A percentile compares a stretch with the other conserved stretches of the same genome.
Conservation (phyloP, 805 yeast genomes). For the Zygosaccharomyces pseudorouxii region DNA sequence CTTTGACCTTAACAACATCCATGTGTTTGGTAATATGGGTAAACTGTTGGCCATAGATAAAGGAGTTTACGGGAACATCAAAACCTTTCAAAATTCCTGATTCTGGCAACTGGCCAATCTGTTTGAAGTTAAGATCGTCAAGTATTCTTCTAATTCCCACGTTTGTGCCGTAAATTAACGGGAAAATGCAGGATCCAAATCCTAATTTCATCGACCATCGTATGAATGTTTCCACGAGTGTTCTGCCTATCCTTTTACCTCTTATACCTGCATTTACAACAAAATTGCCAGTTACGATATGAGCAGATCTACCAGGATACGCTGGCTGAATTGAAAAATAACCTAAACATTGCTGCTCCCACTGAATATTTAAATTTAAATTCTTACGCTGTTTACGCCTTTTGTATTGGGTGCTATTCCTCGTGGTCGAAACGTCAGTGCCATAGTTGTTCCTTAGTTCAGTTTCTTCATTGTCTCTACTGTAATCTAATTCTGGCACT, state of each 20-base stretch:
- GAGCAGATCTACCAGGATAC: slow-evolving; percentile 89
- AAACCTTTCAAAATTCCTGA: slow-evolving; percentile 86
- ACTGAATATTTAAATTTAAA: slow-evolving; percentile 46
- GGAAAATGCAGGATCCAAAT: slow-evolving; percentile 77
- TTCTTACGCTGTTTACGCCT: slow-evolving; percentile 29
- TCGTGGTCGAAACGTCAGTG: slow-evolving; percentile 21
- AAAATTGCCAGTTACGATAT: slow-evolving; percentile 85
- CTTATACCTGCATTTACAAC: slow-evolving; percentile 90
- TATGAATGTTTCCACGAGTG: slow-evolving; percentile 74
- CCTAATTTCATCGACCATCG: slow-evolving; percentile 92
- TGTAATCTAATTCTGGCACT: slow-evolving; percentile 44
- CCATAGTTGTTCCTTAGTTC: slow-evolving; percentile 21
- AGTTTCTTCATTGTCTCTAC: slow-evolving; percentile 17
- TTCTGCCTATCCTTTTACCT: slow-evolving; percentile 86
- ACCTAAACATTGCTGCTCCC: slow-evolving; percentile 93
- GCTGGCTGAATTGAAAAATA: slow-evolving; percentile 80
- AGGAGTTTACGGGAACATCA: slow-evolving; percentile 80
- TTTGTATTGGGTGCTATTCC: slow-evolving; percentile 26
- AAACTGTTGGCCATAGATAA: slow-evolving; percentile 78
- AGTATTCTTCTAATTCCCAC: slow-evolving; percentile 74
- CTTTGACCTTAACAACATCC: slow-evolving; percentile 22
- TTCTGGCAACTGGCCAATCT: slow-evolving; percentile 76
- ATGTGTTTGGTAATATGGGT: slow-evolving; percentile 42
- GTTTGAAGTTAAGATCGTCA: slow-evolving; percentile 68
- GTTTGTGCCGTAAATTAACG: slow-evolving; percentile 84